These are phyloP conservation scores for Zangia roseola DNA, from an alignment of 768 basidiomycete species.

Conservation along the genomic window DNA sequence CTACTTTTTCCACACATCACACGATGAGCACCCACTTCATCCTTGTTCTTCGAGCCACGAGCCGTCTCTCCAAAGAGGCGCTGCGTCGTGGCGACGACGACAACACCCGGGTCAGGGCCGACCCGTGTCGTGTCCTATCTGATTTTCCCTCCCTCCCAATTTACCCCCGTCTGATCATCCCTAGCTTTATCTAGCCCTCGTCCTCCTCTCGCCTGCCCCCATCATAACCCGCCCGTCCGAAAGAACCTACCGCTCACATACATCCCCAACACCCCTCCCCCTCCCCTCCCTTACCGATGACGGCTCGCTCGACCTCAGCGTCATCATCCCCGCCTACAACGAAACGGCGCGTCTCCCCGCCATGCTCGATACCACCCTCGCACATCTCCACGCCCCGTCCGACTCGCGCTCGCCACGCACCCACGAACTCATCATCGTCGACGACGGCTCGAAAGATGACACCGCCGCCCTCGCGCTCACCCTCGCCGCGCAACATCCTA, in stretches of 20 bases:
- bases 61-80: conserved; percentile 41
- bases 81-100: conserved; percentile 70
- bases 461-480: conserved; percentile 66
- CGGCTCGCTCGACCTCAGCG: conserved; percentile 65
- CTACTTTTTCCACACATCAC: not conserved
- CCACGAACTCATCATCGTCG: conserved; percentile 83
- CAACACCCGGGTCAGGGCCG: conserved; percentile 46
- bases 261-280: conserved; percentile 53
- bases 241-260: conserved; percentile 59
- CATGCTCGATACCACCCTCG: conserved; percentile 79
- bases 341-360: conserved; percentile 77
- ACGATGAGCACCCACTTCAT: conserved; percentile 74
- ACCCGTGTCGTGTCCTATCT: conserved; percentile 38
- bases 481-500: conserved; percentile 55
- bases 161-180: conserved; percentile 11
- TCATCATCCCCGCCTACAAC: conserved; percentile 92
- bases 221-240: conserved; percentile 66
- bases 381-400: conserved; percentile 49
- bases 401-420: conserved; percentile 44
- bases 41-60: conserved; percentile 91
- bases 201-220: conserved; percentile 72
- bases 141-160: conserved; percentile 7
- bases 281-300: conserved; percentile 56
- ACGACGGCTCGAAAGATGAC: conserved; percentile 83
- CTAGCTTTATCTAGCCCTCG: conserved; percentile 68